Base-by-base conservation (phyloP, 352 stramenopile species). In the Globisporangium parvum region DNA sequence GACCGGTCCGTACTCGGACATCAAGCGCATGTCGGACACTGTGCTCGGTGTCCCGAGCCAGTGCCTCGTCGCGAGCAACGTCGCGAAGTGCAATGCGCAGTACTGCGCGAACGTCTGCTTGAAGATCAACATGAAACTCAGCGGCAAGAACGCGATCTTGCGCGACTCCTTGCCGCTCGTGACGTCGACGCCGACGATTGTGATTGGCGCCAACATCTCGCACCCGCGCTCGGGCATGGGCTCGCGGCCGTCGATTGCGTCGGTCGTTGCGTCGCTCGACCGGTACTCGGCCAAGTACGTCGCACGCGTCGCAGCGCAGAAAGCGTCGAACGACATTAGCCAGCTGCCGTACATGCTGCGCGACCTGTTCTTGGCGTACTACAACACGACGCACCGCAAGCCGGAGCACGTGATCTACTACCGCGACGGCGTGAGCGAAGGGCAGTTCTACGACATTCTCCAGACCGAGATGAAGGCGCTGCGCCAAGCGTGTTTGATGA, bases 331-430 rank as follows among this genome's bases (percentile, higher is more conserved):
- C 47, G 71, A 79, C 40, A 88, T 87, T 24, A 62, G 79, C 42
- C 68, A 80, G 37, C 58, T 88, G 40, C 75, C 75, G 6, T 58
- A 60, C 39, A 86, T 91, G 77, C 61, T 88, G 5, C 71, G 71
- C 11, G 78, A 92, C 17, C 65, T 96, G 23, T 80, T 96, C 47
- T 67, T 90, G 50, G 70, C 70, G 12, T 96, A 87, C 62, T 91
- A 89, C 60, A 50, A 73, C 45, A 67, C 70, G 26, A 94, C 81
- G 20, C 77, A 71, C 31, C 67, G 77, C 44, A 92, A 93, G 59
- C 87, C 87, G 0, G 71, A 88, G 45, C 77, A 77, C 23, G 80
- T 96, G 28, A 62, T 96, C 12, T 96, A 92, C 62, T 94, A 93
- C 58, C 83, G 86, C 24, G 86, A 94, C 48, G 86, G 86, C 48